Conservation (phyloP, 345 rosid species). For the Noccaea caerulescens region DNA sequence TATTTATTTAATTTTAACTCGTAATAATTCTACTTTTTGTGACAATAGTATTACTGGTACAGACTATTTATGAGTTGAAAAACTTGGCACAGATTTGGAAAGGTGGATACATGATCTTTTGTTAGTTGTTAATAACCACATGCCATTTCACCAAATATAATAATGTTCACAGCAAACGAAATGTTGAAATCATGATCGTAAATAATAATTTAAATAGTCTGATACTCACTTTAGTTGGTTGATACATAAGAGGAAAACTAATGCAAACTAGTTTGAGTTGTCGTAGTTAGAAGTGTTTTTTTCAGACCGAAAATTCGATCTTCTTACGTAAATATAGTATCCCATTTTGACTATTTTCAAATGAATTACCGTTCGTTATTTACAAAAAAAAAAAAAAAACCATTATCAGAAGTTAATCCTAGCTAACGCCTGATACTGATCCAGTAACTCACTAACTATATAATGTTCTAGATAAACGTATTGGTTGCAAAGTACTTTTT, state of each 20-base stretch:
- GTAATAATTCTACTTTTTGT: neutral
- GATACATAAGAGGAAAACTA: no score
- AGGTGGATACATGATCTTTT: conserved; percentile 26
- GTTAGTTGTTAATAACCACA: conserved; percentile 38
- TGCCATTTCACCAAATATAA: conserved; percentile 36
- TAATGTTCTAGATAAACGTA: neutral
- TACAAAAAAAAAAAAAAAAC: no score
- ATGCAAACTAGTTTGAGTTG: no score
- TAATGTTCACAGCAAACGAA: conserved; percentile 29
- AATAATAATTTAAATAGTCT: neutral
- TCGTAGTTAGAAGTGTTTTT: conserved; percentile 5
- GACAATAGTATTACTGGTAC: conserved; percentile 31
- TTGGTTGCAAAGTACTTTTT: neutral
- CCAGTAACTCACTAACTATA: neutral
- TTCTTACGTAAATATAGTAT: neutral
- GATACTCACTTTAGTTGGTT: conserved; percentile 32
- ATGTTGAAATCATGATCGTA: conserved; percentile 28
- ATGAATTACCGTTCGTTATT: neutral
- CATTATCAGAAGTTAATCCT: no score
- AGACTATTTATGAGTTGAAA: conserved; percentile 42
- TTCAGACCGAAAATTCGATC: neutral
- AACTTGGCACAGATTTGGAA: conserved; percentile 30
- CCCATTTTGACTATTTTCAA: neutral
- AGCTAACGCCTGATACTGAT: no score
- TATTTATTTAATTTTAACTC: neutral